These are phyloP conservation scores for Lentinula sp. DNA, from an alignment of 768 basidiomycete genomes.

Conservation along the genomic window DNA sequence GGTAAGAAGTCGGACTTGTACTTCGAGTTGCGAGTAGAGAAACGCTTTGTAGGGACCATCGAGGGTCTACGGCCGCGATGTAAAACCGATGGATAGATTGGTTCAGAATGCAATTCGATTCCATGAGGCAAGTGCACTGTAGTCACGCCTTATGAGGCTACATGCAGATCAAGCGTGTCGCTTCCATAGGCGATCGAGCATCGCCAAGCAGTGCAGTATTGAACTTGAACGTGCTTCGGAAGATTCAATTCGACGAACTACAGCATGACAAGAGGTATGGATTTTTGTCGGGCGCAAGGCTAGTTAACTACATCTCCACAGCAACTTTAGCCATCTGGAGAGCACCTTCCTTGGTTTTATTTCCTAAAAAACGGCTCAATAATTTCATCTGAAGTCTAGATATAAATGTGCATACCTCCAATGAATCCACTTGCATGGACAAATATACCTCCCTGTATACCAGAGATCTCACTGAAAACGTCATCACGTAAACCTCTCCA, in stretches of 20 bases:
- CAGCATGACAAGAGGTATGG: background rate
- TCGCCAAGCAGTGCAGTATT: background rate
- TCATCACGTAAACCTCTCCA: slow-evolving; percentile 94
- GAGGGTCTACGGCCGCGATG: background rate
- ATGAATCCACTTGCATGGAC: slow-evolving; percentile 97
- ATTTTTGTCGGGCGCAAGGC: background rate
- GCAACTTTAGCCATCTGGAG: slow-evolving; percentile 72
- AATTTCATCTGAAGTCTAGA: background rate
- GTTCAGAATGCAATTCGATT: background rate
- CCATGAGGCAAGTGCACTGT: background rate
- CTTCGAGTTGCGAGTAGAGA: background rate
- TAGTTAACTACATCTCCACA: slow-evolving; percentile 32
- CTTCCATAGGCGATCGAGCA: background rate
- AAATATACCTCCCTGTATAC: slow-evolving; percentile 83
- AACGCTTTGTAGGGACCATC: background rate
- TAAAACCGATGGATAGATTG: background rate
- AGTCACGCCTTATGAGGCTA: background rate
- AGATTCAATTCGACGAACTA: too few species aligned
- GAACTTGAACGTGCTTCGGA: too few species aligned
- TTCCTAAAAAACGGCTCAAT: slow-evolving; percentile 42
- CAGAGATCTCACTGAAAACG: slow-evolving; percentile 61
- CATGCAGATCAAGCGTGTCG: background rate
- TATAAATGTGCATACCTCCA: slow-evolving; percentile 54
- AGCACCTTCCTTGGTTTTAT: slow-evolving; percentile 86
- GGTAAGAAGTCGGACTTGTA: background rate